Percentiles rank a stretch among this genome's conserved stretches.
These are phyloP conservation scores for Xylaria grammica DNA, from an alignment of 495 filamentous ascomycete genomes.

Conservation along the genomic window DNA sequence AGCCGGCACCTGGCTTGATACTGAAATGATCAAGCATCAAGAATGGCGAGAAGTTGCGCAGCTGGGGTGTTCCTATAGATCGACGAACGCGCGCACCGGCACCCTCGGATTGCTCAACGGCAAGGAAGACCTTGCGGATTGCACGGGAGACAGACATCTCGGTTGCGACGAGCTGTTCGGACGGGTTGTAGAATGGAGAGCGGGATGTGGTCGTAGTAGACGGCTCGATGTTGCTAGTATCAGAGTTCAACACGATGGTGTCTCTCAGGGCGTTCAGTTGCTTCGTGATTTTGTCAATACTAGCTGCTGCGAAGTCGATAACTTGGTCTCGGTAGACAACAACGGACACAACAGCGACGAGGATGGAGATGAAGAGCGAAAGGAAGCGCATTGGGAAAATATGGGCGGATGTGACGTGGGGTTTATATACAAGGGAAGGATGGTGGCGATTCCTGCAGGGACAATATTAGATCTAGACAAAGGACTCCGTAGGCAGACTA, in stretches of 20 bases:
- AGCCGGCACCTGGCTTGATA: constrained; percentile 79
- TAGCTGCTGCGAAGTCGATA: constrained; percentile 30
- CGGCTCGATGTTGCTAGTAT: constrained; percentile 19
- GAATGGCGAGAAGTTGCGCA: constrained; percentile 91
- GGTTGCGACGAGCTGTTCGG: constrained; percentile 33
- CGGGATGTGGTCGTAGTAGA: constrained; percentile 18
- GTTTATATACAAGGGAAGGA: constrained; percentile 14
- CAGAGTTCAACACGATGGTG: constrained; percentile 2
- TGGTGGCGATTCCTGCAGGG: background rate
- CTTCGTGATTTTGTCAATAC: constrained; percentile 27
- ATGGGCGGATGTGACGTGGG: constrained; percentile 3
- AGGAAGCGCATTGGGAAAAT: constrained; percentile 37
- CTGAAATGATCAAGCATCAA: constrained; percentile 97
- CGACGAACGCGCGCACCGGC: constrained; percentile 87
- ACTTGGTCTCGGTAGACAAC: constrained; percentile 39
- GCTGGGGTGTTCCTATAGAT: constrained; percentile 81
- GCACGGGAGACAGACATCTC: constrained; percentile 73
- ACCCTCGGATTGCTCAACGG: constrained; percentile 86
- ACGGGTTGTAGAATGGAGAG: constrained; percentile 34
- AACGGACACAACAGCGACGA: constrained; percentile 47
- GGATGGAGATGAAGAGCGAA: constrained; percentile 38
- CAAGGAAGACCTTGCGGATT: constrained; percentile 81
- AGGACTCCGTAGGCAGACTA: background rate
- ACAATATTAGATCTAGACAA: constrained; percentile 1
- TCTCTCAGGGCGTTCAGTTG: constrained; percentile 24